Evolutionary conservation across 331 rosid genomes (phyloP), one percentile per base, ranked within the genome.

Genomic region (Quercus lobata): DNA sequence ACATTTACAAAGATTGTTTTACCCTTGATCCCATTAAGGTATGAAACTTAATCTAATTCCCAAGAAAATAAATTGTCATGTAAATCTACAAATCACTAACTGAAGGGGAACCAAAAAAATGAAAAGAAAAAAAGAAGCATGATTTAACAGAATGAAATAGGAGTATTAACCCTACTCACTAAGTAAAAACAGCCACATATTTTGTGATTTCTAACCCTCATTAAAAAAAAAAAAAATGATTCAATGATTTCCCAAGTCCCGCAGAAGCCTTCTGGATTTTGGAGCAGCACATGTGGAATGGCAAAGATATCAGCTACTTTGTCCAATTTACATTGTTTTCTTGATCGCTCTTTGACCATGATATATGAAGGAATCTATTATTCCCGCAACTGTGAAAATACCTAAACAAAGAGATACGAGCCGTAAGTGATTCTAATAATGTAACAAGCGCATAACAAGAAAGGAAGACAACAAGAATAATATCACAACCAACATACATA

Each of bases 351-450:
- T 91, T 81, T 86, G 90, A 66, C 98, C 93, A 76, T 91, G 77
- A 80, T 91, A 90, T 85, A 93, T 76, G 0, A 90, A 91, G 32
- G 98, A 86, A 85, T 93, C 98, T 41, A 94, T 73, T 57, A 94
- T 91, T 55, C 97, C 97, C 0, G 98, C 98, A 74, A 93, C n/a
- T 0, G 93, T 91, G 87, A 91, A 93, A 66, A 93, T 60, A 63
- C 98, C 98, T 93, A 66, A 16, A 27, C 2, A 79, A 15, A 76
- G 63, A 73, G 73, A 53, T 55, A 49, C 16, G 2, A 49, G 55
- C 4, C 18, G 5, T 49, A 49, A 14, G 18, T 49, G 15, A 49
- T 49, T 49, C 16, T 49, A 14, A 11, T 49, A 49, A 12, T 3
- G 55, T 49, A 49, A 49, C 55, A 49, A 49, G 17, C 55, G 2